Percentiles rank a stretch among this genome's conserved stretches.
Evolutionary conservation across 2,329 filamentous ascomycete genomes (phyloP).

Genomic region (Blastomyces parvus): DNA sequence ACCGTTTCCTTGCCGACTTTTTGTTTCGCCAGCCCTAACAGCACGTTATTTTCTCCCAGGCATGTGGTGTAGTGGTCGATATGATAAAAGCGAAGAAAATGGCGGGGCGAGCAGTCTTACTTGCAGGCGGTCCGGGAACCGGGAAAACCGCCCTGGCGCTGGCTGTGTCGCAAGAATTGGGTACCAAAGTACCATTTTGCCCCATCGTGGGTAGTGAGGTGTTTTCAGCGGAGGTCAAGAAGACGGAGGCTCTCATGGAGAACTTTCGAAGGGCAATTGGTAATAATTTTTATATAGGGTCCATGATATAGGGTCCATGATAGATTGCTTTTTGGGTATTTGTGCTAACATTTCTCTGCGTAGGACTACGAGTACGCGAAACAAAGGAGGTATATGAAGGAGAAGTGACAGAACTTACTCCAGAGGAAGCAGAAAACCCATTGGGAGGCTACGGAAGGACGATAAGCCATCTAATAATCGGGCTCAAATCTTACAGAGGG

Average conservation of each 20-base stretch:
- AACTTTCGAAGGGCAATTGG: conserved; percentile 97
- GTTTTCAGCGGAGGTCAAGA: conserved; percentile 97
- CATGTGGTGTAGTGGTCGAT: conserved; percentile 91
- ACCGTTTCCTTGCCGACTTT: conserved; percentile 12
- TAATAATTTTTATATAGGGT: conserved; percentile 21
- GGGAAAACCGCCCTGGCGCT: conserved; percentile 95
- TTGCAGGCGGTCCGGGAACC: conserved; percentile 89
- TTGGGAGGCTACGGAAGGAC: conserved; percentile 95
- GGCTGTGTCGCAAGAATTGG: conserved; percentile 91
- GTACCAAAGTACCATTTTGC: conserved; percentile 96
- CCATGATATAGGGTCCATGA: neutral
- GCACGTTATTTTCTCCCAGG: conserved; percentile 43
- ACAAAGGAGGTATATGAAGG: conserved; percentile 99
- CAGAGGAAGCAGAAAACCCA: conserved; percentile 96
- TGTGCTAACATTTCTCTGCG: conserved; percentile 12
- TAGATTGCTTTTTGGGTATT: neutral
- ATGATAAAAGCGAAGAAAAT: conserved; percentile 95
- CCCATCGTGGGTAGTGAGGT: conserved; percentile 97
- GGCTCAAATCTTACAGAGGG: conserved; percentile 86
- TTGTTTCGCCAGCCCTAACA: neutral
- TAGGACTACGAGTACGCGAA: conserved; percentile 81
- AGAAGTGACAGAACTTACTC: conserved; percentile 93
- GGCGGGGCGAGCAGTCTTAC: conserved; percentile 84
- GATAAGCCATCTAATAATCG: conserved; percentile 89
- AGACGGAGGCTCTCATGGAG: conserved; percentile 98